Percentiles rank a stretch among this genome's conserved stretches.
Evolutionary conservation across 1,284 basidiomycete genomes (phyloP).

Genomic region (Ustilago lituana): DNA sequence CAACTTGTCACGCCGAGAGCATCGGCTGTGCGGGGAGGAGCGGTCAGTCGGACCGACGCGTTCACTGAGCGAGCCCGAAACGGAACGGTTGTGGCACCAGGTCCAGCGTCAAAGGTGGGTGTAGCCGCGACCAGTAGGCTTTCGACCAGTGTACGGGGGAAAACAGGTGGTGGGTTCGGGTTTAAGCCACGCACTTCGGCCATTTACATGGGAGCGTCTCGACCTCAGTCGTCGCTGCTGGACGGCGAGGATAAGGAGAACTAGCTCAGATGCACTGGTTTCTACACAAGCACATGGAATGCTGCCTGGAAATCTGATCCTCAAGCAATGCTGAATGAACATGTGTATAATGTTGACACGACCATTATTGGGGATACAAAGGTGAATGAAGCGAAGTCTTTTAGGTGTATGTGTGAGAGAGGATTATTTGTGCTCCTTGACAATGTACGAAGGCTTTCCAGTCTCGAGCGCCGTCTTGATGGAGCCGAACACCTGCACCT

Average conservation of each 20-base stretch:
- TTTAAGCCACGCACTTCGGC: slow-evolving; percentile 36
- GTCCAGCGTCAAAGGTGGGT: slow-evolving; percentile 2
- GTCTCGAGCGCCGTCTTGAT: slow-evolving; percentile 47
- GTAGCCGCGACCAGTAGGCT: neutral
- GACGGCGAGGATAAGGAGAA: slow-evolving; percentile 33
- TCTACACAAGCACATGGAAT: too few species aligned
- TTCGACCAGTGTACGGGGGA: neutral
- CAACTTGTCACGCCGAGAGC: slow-evolving; percentile 2
- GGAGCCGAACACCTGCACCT: slow-evolving; percentile 44
- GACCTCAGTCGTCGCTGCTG: neutral
- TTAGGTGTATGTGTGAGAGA: neutral
- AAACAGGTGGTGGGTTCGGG: slow-evolving; percentile 17
- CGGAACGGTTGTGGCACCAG: neutral
- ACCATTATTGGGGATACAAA: too few species aligned
- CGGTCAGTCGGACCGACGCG: neutral
- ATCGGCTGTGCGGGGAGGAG: neutral
- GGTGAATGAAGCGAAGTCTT: neutral
- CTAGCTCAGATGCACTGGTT: too few species aligned
- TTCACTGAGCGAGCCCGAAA: slow-evolving; percentile 1
- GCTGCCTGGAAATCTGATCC: neutral
- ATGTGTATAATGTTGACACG: too few species aligned
- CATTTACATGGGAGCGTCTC: slow-evolving; percentile 14
- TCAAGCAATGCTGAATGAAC: neutral
- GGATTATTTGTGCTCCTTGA: slow-evolving; percentile 50
- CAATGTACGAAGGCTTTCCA: slow-evolving; percentile 44